Evolutionary conservation across 805 yeast genomes (phyloP), one percentile per base, ranked within the genome.

Genomic region (Diddensiella santjacobensis): DNA sequence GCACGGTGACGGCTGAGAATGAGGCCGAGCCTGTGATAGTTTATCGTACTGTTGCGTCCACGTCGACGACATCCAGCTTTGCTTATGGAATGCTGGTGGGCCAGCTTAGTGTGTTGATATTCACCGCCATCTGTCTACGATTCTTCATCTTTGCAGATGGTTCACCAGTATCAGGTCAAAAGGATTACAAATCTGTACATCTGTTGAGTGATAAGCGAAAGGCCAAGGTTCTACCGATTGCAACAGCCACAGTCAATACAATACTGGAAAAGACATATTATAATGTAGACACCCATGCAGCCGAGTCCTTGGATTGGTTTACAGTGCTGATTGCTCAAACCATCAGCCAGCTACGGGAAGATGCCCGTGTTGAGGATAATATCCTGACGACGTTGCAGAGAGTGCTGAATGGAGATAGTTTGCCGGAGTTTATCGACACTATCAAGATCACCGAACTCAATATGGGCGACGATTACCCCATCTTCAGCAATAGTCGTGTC

Each of bases 281-380:
- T 66, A 86, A 93, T 60, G 97, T 93, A 1, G 81, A 82, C 40
- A 81, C 80, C 22, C 99, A 93, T 64, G 74, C 81, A 15, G 78
- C 97, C 0, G 99, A 93, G 69, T 84, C 96, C 0, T 69, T 93
- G 51, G 99, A 93, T 64, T 93, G 99, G 99, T 88, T 93, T 65
- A 93, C 91, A 55, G 97, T 93, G 1, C 71, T 93, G 31, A 77
- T 93, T 17, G 99, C 97, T 0, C 97, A 93, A 64, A 82, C 89
- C 4, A 81, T 93, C 22, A 79, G 87, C 26, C 96, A 90, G 54
- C 75, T 89, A 52, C 77, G 99, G 49, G 77, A 82, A n/a, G 98
- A 93, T 62, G 98, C 98, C 0, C 68, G 87, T 48, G 73, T 78
- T 37, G 81, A 89, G 42, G 93, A 93, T 63, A 89, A 88, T 62